These are phyloP conservation scores for Amanita pallidorosea DNA, from an alignment of 768 basidiomycete genomes.

Conservation along the genomic window DNA sequence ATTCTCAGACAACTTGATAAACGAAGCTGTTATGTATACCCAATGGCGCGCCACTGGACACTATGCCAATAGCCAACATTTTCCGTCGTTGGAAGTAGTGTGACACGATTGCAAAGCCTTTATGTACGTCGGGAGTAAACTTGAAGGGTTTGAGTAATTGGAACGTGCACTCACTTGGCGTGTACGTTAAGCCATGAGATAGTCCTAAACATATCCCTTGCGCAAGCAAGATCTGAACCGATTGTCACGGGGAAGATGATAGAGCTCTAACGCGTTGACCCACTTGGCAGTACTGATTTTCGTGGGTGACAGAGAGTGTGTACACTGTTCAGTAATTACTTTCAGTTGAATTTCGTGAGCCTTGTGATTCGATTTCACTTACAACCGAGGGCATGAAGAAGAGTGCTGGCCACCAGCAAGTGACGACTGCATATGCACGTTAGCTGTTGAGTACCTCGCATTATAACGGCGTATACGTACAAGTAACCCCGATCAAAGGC, in stretches of 20 bases:
- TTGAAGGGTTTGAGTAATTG: not conserved
- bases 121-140: conserved; percentile 1
- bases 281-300: conserved; percentile 26
- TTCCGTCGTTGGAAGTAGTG: conserved; percentile 42
- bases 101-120: conserved; percentile 34
- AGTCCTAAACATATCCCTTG: conserved; percentile 40
- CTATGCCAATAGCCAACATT: conserved; percentile 42
- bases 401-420: conserved; percentile 12
- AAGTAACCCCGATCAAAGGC: conserved; percentile 44
- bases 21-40: conserved; percentile 11
- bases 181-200: conserved; percentile 35
- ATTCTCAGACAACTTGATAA: not conserved
- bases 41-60: conserved; percentile 20
- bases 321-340: conserved; percentile 14
- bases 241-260: not conserved
- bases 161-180: conserved; percentile 19
- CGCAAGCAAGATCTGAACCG: conserved; percentile 34
- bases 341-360: not conserved
- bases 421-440: conserved; percentile 9
- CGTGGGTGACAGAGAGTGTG: conserved; percentile 22
- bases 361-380: conserved; percentile 1
- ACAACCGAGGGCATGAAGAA: conserved; percentile 19
- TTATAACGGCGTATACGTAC: conserved; percentile 12
- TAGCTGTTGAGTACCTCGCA: not conserved
- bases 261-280: not conserved